These are phyloP conservation scores for Phytophthora fragariae DNA, from an alignment of 352 stramenopile species.

Conservation along the genomic window DNA sequence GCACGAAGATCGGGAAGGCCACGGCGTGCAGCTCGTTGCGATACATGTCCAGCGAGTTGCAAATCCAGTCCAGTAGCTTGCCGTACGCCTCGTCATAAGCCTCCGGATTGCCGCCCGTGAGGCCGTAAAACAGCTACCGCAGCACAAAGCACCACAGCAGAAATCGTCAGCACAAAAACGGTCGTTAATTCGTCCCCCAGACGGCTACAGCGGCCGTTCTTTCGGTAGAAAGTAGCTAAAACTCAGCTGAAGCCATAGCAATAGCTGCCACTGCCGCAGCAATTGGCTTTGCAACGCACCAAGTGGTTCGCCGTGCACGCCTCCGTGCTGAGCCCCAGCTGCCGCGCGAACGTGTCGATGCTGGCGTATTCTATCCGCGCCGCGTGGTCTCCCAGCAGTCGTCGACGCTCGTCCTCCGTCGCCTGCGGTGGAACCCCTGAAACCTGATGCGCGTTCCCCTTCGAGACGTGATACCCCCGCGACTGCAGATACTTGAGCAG, in stretches of 20 bases:
- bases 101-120: slow-evolving; percentile 62
- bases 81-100: slow-evolving; percentile 77
- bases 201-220: slow-evolving; percentile 12
- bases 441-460: slow-evolving; percentile 8
- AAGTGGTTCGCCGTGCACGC: slow-evolving; percentile 82
- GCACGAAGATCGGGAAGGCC: slow-evolving; percentile 82
- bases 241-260: background rate
- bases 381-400: slow-evolving; percentile 41
- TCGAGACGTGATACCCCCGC: slow-evolving; percentile 60
- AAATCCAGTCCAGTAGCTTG: slow-evolving; percentile 83
- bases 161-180: slow-evolving; percentile 21
- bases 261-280: background rate
- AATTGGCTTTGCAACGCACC: slow-evolving; percentile 37
- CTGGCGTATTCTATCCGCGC: slow-evolving; percentile 36
- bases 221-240: slow-evolving; percentile 6
- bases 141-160: slow-evolving; percentile 24
- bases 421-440: background rate
- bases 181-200: background rate
- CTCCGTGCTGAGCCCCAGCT: slow-evolving; percentile 73
- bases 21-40: slow-evolving; percentile 85
- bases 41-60: slow-evolving; percentile 89
- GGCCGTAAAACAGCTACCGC: slow-evolving; percentile 75
- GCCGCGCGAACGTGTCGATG: slow-evolving; percentile 68
- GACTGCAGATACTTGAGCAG: slow-evolving; percentile 74
- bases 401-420: slow-evolving; percentile 40